A percentile compares a stretch with the other conserved stretches of the same genome.
Evolutionary conservation across 208 protist genomes (phyloP).

Genomic region (Herpetomonas samuelpessoai): DNA sequence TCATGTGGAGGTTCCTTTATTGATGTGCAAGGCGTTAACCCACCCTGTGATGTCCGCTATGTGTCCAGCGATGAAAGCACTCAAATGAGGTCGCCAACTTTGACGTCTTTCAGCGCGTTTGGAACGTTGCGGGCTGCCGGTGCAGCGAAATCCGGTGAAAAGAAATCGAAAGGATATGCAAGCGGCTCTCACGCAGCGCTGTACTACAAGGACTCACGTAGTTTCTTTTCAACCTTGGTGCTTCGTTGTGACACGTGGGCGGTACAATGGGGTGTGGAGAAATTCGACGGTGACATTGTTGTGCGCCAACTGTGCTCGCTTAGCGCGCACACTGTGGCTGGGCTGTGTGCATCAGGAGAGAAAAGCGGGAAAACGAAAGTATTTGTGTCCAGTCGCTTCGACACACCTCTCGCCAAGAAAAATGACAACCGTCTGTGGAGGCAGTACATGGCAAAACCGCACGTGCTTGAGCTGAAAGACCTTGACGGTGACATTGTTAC

Average conservation of each 20-base stretch:
- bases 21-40: too few species aligned
- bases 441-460: slow-evolving; percentile 21
- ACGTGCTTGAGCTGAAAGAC: slow-evolving; percentile 10
- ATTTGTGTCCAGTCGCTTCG: slow-evolving; percentile 15
- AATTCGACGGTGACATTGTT: neutral
- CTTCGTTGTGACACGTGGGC: slow-evolving; percentile 84
- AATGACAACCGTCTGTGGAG: slow-evolving; percentile 20
- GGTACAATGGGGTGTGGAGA: slow-evolving; percentile 58
- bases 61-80: too few species aligned
- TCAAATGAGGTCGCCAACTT: too few species aligned
- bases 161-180: slow-evolving; percentile 7
- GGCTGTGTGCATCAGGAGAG: too few species aligned
- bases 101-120: neutral
- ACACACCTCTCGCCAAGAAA: slow-evolving; percentile 12
- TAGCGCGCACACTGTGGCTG: neutral
- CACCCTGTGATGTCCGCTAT: too few species aligned
- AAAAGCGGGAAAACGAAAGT: slow-evolving; percentile 10
- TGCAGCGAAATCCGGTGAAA: neutral
- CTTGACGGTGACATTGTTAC: slow-evolving; percentile 9
- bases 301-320: neutral
- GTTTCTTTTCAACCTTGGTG: slow-evolving; percentile 50
- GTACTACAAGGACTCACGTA: slow-evolving; percentile 16
- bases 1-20: neutral
- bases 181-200: slow-evolving; percentile 52
- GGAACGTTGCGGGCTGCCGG: neutral